Conservation (phyloP, 2,329 filamentous ascomycete genomes). For the Diplodia scrobiculata region DNA sequence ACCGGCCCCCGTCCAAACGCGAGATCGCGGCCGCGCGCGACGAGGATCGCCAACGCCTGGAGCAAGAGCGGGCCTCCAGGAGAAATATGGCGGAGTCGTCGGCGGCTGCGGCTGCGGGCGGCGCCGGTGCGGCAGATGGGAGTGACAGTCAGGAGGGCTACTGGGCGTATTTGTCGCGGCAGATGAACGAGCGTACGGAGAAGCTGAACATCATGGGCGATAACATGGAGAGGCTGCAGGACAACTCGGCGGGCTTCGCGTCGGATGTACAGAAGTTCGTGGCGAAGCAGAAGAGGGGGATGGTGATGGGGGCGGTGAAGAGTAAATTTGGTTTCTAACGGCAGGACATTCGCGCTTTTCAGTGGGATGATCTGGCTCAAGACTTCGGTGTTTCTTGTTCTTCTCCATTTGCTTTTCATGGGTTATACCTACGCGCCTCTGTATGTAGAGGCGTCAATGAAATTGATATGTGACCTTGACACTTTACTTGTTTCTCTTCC, state of each 20-base stretch:
- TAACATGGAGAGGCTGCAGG: slow-evolving; percentile 77
- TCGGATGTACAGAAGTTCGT: slow-evolving; percentile 88
- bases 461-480: not conserved
- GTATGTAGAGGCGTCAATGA: not conserved
- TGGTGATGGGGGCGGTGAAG: slow-evolving; percentile 64
- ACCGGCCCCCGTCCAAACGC: slow-evolving; percentile 82
- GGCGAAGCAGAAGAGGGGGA: slow-evolving; percentile 80
- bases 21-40: slow-evolving; percentile 79
- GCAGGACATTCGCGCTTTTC: not conserved
- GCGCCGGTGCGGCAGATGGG: slow-evolving; percentile 29
- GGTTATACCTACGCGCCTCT: not conserved
- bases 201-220: slow-evolving; percentile 81
- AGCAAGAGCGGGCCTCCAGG: slow-evolving; percentile 43
- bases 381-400: not conserved
- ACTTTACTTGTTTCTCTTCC: not conserved
- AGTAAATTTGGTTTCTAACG: slow-evolving; percentile 25
- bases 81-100: slow-evolving; percentile 36
- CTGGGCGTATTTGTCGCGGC: slow-evolving; percentile 78
- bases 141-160: slow-evolving; percentile 59
- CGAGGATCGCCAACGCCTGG: slow-evolving; percentile 64
- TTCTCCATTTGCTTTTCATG: not conserved
- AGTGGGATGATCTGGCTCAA: not conserved
- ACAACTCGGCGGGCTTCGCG: slow-evolving; percentile 80
- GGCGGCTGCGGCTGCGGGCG: slow-evolving; percentile 31
- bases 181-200: slow-evolving; percentile 88